phyloP scores from a whole-genome alignment of 208 protist species.

The Angomonas desouzai region DNA sequence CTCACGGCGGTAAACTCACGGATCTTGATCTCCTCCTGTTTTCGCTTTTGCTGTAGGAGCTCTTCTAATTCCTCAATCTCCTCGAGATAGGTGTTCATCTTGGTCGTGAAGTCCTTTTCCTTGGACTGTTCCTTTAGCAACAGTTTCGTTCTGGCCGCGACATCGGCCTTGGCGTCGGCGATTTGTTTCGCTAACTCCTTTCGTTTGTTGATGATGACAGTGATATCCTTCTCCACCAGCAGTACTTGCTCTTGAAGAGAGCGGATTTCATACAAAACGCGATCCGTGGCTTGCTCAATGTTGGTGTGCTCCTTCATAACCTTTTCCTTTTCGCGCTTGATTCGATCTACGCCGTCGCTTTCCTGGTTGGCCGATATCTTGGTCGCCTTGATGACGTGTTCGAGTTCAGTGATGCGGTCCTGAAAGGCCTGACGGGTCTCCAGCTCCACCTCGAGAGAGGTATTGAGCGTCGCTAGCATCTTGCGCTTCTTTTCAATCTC shows the following conservation, averaged over 20 bases:
- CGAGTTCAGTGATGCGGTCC: constrained; percentile 62
- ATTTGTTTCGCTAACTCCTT: constrained; percentile 51
- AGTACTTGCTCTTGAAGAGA: constrained; percentile 36
- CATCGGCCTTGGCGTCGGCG: constrained; percentile 48
- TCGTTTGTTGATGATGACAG: constrained; percentile 18
- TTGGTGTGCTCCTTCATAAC: constrained; percentile 40
- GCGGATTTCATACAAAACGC: constrained; percentile 39
- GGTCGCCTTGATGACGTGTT: constrained; percentile 68
- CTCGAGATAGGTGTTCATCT: constrained; percentile 40
- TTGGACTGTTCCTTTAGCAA: constrained; percentile 85
- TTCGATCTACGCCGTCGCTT: constrained; percentile 52
- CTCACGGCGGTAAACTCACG: constrained; percentile 66
- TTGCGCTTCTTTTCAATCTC: constrained; percentile 82
- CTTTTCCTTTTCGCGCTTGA: constrained; percentile 72
- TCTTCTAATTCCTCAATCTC: constrained; percentile 77
- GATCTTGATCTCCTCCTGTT: constrained; percentile 74
- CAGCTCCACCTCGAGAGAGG: constrained; percentile 72
- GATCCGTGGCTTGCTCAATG: constrained; percentile 46
- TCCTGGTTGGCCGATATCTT: constrained; percentile 52
- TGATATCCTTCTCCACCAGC: constrained; percentile 33
- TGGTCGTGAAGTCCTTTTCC: constrained; percentile 66
- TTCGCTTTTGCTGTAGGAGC: constrained; percentile 42
- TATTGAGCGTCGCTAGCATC: constrained; percentile 83
- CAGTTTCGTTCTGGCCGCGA: constrained; percentile 75
- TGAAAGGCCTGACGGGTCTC: constrained; percentile 70